Evolutionary conservation across 78 protist species (phyloP).

Genomic region (Cyanophora paradoxa): DNA sequence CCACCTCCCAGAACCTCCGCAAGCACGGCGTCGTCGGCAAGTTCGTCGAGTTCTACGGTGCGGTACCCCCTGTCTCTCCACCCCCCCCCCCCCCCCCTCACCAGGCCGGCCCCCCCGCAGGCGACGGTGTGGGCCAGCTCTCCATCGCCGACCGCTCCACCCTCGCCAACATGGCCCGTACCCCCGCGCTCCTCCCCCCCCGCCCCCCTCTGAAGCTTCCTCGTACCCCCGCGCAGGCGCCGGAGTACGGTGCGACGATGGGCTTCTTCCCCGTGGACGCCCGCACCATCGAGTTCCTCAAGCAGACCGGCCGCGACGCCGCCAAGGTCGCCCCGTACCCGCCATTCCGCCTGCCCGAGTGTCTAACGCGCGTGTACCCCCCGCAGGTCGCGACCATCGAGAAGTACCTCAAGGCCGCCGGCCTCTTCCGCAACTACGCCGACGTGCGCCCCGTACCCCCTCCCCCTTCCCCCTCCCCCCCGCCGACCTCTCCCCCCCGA

Average conservation of each 20-base stretch:
- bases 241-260: conserved; percentile 83
- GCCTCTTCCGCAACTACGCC: not conserved
- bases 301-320: conserved; percentile 48
- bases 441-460: too few species aligned
- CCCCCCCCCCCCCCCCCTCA: too few species aligned
- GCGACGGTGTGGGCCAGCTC: conserved; percentile 56
- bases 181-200: too few species aligned
- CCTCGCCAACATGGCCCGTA: conserved; percentile 87
- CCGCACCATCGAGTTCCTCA: conserved; percentile 48
- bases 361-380: too few species aligned
- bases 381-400: conserved; percentile 36
- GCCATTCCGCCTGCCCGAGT: not conserved
- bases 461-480: too few species aligned
- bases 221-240: too few species aligned
- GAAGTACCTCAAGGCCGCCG: conserved; percentile 23
- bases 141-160: conserved; percentile 80
- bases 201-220: too few species aligned
- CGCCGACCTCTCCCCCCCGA: too few species aligned
- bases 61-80: too few species aligned
- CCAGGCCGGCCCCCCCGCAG: too few species aligned
- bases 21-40: conserved; percentile 76
- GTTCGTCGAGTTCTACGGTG: conserved; percentile 83
- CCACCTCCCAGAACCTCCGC: conserved; percentile 41
- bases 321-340: too few species aligned
- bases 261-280: conserved; percentile 83